Evolutionary conservation across 2,329 filamentous ascomycete genomes (phyloP), one percentile per base, ranked within the genome.

Genomic region (Cercospora beticola): DNA sequence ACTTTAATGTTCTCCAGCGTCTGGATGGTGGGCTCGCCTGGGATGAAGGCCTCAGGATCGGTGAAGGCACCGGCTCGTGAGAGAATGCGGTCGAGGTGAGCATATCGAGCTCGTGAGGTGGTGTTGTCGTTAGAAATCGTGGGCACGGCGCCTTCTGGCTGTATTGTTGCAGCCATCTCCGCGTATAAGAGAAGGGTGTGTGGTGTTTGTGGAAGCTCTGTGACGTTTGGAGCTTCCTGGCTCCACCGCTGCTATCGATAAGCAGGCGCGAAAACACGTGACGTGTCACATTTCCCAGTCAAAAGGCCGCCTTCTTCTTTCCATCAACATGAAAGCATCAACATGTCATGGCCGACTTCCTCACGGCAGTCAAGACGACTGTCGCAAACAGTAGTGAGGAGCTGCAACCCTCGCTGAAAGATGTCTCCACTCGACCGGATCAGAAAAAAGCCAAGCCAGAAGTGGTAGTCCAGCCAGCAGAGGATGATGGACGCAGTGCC

Each of bases 31-130:
- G 82, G 84, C 74, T 79, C 81, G 66, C 82, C 86, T 59, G 84
- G 83, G 9, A 82, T 67, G 33, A 65, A 65, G 69, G 73, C 78
- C 26, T 78, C 75, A 3, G 88, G 86, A 72, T 94, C 90, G 36
- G 91, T 94, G 79, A 92, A 97, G 1, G 95, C 93, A 1, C 95
- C 94, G 3, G 86, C 83, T 33, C 89, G 90, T 68, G 86, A 89
- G 66, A 97, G 86, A 72, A 97, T 89, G 70, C 87, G 90, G 81
- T 98, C 89, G 67, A 98, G 86, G 79, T 97, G 90, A 79, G 88
- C 89, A 93, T 93, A 76, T 68, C 71, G 71, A 28, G 68, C 69
- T 33, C 70, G 69, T 52, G 58, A 60, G 10, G 57, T 96, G 70
- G 62, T 62, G 62, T 86, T 84, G 72, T 66, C 79, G 76, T 67